Evolutionary conservation across 2,329 filamentous ascomycete species (phyloP).

Genomic region (Aspergillus oerlinghausenensis): DNA sequence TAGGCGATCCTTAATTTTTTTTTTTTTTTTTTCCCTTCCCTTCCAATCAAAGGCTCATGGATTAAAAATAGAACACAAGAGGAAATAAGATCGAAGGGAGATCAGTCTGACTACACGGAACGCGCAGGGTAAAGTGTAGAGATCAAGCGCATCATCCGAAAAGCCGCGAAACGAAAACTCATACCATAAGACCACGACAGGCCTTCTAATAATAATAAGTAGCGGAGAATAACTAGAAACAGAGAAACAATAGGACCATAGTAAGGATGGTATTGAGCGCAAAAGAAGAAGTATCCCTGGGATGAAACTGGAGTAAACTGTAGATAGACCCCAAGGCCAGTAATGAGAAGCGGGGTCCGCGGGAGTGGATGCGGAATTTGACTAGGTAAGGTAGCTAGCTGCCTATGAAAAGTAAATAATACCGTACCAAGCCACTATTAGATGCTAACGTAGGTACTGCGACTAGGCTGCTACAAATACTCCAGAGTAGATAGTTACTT

Average conservation of each 20-base stretch:
- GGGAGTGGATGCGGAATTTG: background rate
- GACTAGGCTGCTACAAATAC: background rate
- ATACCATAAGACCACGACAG: background rate
- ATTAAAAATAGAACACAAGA: background rate
- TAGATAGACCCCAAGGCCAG: background rate
- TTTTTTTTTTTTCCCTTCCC: background rate
- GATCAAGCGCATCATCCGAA: background rate
- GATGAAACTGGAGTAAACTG: background rate
- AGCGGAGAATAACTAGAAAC: background rate
- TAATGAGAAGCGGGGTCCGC: too few relatives aligned
- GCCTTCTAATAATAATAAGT: background rate
- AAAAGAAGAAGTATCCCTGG: background rate
- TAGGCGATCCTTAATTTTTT: background rate
- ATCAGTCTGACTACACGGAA: background rate
- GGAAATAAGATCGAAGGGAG: background rate
- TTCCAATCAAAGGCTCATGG: background rate
- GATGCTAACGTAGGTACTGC: too few relatives aligned
- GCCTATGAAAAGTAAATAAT: too few relatives aligned
- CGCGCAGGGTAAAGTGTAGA: background rate
- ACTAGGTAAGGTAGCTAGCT: background rate
- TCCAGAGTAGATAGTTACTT: background rate
- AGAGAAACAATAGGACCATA: slow-evolving; percentile 4
- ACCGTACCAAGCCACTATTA: too few relatives aligned
- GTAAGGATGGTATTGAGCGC: slow-evolving; percentile 1
- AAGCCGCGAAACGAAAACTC: background rate